A percentile compares a stretch with the other conserved stretches of the same genome.
phyloP scores from a whole-genome alignment of 805 yeast species.

The Starmerella ratchasimensis region DNA sequence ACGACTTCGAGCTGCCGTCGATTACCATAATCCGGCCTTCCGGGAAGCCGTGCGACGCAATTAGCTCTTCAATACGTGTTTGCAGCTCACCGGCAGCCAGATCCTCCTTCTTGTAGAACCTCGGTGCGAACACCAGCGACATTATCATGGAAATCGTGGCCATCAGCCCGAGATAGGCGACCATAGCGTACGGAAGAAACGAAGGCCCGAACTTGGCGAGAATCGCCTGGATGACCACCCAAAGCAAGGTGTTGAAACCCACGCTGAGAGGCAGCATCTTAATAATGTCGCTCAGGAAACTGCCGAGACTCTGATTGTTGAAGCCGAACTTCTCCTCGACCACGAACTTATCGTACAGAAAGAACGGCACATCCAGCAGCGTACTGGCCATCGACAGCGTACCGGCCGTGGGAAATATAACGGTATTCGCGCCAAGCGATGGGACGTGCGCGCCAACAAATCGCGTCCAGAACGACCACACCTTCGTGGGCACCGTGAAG shows the following conservation, averaged over 20 bases:
- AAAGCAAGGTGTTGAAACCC: conserved; percentile 55
- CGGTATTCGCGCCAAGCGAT: conserved; percentile 29
- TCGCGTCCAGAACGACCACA: conserved; percentile 38
- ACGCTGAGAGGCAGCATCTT: conserved; percentile 44
- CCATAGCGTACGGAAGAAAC: conserved; percentile 76
- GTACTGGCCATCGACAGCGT: conserved; percentile 33
- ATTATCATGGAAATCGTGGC: too few species aligned
- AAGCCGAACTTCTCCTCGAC: conserved; percentile 88
- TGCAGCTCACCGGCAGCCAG: conserved; percentile 82
- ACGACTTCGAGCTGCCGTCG: conserved; percentile 90
- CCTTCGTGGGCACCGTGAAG: conserved; percentile 47
- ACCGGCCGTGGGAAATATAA: conserved; percentile 3
- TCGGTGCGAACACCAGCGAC: conserved; percentile 82
- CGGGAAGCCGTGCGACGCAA: conserved; percentile 71
- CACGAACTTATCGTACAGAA: conserved; percentile 68
- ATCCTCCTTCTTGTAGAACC: conserved; percentile 82
- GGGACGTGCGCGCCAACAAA: conserved; percentile 19
- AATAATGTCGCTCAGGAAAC: conserved; percentile 62
- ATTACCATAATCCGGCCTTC: conserved; percentile 70
- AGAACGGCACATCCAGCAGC: conserved; percentile 48
- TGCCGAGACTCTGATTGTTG: conserved; percentile 61
- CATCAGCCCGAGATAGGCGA: too few species aligned
- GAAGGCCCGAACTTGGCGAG: conserved; percentile 65
- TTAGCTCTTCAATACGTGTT: conserved; percentile 64
- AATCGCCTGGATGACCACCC: conserved; percentile 66